phyloP scores from a whole-genome alignment of 768 basidiomycete species.

The Psilocybe subaeruginosa region DNA sequence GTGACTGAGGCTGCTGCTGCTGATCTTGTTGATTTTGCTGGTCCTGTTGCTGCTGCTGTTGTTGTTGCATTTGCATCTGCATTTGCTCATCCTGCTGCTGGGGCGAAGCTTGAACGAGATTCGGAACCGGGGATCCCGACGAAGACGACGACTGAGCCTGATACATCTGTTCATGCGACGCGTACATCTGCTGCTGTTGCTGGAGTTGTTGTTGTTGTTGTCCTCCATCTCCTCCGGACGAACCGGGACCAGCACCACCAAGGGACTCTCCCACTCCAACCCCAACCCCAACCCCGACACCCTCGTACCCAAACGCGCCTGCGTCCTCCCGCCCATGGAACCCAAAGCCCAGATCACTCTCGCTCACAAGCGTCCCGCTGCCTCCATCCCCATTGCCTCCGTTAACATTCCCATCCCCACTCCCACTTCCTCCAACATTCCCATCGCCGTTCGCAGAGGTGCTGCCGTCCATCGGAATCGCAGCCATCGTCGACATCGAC shows the following conservation, averaged over 20 bases:
- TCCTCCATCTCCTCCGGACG: background rate
- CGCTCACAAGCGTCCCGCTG: conserved; percentile 10
- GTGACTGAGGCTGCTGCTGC: conserved; percentile 12
- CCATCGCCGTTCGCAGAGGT: background rate
- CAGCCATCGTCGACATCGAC: background rate
- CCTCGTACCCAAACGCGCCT: conserved; percentile 6
- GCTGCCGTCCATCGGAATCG: background rate
- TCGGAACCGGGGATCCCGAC: background rate
- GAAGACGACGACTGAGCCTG: conserved; percentile 3
- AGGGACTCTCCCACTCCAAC: background rate
- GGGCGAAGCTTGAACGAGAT: background rate
- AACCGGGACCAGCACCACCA: background rate
- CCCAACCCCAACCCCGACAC: background rate
- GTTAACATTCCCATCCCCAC: background rate
- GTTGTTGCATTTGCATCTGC: conserved; percentile 12
- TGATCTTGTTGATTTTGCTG: conserved; percentile 20
- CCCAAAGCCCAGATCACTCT: conserved; percentile 26
- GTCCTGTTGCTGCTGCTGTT: conserved; percentile 13
- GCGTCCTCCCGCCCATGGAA: conserved; percentile 20
- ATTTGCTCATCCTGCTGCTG: conserved; percentile 5
- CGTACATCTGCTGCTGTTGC: conserved; percentile 6
- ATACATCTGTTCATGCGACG: conserved; percentile 9
- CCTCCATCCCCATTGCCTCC: background rate
- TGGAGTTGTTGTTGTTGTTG: conserved; percentile 4
- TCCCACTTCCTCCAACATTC: too few relatives aligned